These are phyloP conservation scores for Trichoderma cornu-damae DNA, from an alignment of 2,329 filamentous ascomycete genomes.

Conservation along the genomic window DNA sequence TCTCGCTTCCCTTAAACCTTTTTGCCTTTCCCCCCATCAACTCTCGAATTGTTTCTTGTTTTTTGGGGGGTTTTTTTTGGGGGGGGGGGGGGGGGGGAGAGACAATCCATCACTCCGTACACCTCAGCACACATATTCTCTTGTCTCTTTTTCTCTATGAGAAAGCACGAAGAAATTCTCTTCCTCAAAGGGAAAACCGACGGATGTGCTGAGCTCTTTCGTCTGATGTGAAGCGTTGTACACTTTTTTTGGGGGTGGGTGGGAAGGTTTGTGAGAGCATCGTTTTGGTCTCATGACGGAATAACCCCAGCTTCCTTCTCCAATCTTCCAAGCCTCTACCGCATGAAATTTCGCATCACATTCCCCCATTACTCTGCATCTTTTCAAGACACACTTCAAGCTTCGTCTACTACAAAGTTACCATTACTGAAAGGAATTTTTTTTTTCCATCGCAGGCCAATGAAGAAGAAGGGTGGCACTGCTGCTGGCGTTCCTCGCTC, in stretches of 20 bases:
- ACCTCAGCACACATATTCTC: neutral
- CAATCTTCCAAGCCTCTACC: neutral
- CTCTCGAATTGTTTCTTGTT: neutral
- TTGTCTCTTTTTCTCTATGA: neutral
- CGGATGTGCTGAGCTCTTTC: neutral
- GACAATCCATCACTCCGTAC: too few species aligned
- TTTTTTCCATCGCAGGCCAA: conserved; percentile 55
- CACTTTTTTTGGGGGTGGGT: neutral
- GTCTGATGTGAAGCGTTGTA: neutral
- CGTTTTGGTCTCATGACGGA: neutral
- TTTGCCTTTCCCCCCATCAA: too few species aligned
- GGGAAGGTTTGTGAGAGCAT: too few species aligned
- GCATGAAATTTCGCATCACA: neutral
- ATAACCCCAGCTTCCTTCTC: neutral
- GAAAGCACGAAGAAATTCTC: neutral
- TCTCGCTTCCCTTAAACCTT: neutral
- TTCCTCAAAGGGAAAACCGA: neutral
- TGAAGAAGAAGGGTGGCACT: conserved; percentile 66
- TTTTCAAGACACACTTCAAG: neutral
- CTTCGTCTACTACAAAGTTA: neutral
- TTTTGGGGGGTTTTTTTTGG: neutral
- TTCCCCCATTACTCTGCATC: neutral
- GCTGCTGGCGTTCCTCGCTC: conserved; percentile 63
- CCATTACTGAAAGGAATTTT: conserved; percentile 5
- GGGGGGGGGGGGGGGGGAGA: too few species aligned